Conservation (phyloP, 176 grass and related monocot species). For the Calamus simplicifolius region DNA sequence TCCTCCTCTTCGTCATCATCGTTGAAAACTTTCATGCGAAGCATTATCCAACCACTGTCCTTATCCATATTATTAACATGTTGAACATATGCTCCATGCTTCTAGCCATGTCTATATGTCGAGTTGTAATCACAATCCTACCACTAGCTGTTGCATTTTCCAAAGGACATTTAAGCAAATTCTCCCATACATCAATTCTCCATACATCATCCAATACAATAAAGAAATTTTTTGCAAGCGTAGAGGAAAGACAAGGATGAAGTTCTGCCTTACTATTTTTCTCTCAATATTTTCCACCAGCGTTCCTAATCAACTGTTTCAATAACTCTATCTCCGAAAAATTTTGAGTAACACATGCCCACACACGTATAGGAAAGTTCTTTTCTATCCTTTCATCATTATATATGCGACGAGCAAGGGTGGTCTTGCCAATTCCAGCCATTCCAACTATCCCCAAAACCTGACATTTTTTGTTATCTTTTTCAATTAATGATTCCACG, state of each 20-base stretch:
- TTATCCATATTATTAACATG: slow-evolving; percentile 36
- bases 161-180: slow-evolving; percentile 49
- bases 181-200: slow-evolving; percentile 38
- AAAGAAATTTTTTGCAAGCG: slow-evolving; percentile 52
- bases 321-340: slow-evolving; percentile 42
- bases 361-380: slow-evolving; percentile 52
- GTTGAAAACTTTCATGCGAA: slow-evolving; percentile 28
- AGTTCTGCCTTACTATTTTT: slow-evolving; percentile 40
- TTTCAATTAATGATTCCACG: slow-evolving; percentile 48
- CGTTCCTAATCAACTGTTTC: slow-evolving; percentile 39
- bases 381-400: slow-evolving; percentile 36
- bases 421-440: slow-evolving; percentile 68
- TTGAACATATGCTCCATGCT: slow-evolving; percentile 48
- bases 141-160: slow-evolving; percentile 47
- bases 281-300: slow-evolving; percentile 24
- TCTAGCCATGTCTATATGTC: slow-evolving; percentile 26
- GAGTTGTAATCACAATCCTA: slow-evolving; percentile 47
- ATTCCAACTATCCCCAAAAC: slow-evolving; percentile 53
- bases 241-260: slow-evolving; percentile 24
- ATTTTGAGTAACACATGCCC: slow-evolving; percentile 46
- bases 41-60: slow-evolving; percentile 39
- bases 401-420: slow-evolving; percentile 55
- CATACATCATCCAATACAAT: slow-evolving; percentile 73
- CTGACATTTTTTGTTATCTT: slow-evolving; percentile 61
- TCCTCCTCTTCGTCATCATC: slow-evolving; percentile 24